Base-by-base conservation (phyloP, 345 rosid species). In the Excoecaria agallocha region DNA sequence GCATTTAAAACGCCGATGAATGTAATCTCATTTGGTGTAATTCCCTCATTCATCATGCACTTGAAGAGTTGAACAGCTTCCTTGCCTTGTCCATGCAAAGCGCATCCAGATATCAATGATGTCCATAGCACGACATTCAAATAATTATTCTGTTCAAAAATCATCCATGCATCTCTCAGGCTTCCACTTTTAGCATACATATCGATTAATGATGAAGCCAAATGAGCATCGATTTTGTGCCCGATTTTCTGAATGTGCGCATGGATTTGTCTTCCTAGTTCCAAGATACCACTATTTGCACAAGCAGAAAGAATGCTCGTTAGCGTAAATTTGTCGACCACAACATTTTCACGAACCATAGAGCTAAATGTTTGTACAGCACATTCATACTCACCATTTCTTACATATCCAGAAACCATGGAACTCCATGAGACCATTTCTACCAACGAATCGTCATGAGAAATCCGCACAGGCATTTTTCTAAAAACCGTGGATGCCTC, bases 141-240 rank as follows among this genome's bases (percentile, higher is more conserved):
- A 65, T 80, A 74, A 57, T 50, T 68, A 39, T 69, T 73, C 72
- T 76, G 77, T 50, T 77, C 45, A 67, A 88, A 88, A 52, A 84
- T 66, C 65, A 69, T 74, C 69, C 46, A 15, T 19, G 89, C 85
- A 76, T 83, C 89, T 17, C 66, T 66, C 24, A 88, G 68, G 77
- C 80, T 79, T 62, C 89, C 91, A 68, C 86, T 84, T 79, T 86
- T 86, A 55, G 85, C 78, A 62, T 86, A 84, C 89, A 86, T 86
- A 74, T 84, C 87, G 60, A 86, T 66, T 19, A 88, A 77, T 1
- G 89, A 81, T 66, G 91, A 86, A 38, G 66, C 70, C 60, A 84
- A 71, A 69, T 83, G 81, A 77, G 75, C 83, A 81, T 88, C 89
- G 30, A 83, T 6, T 69, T 68, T 50, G 60, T 81, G 85, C 54